Evolutionary conservation across 1,284 basidiomycete genomes (phyloP), one percentile per base, ranked within the genome.

Genomic region (Pseudozyma sp.): DNA sequence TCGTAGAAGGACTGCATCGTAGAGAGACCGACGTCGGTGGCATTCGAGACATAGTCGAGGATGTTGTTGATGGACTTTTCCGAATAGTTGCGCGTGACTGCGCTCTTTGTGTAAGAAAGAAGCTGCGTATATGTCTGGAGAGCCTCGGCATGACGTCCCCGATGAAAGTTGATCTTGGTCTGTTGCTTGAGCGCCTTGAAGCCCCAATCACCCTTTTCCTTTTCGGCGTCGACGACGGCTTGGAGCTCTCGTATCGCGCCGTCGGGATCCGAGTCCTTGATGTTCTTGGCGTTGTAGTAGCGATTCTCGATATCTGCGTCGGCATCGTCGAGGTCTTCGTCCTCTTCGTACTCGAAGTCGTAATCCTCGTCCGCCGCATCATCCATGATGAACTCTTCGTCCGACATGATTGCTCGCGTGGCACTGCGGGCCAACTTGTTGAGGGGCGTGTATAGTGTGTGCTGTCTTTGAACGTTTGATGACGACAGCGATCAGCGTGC

Each of bases 21-120:
- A 66, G 92, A 91, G 5, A 97, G 91, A 66, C 95, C 92, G 5
- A 97, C 90, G 55, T 86, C 79, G 2, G 88, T 66, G n/a, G 78
- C 72, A 42, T 87, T 87, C 13, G 94, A 94, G 44, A 99, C 97
- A 81, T 99, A 99, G 85, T 99, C 97, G 72, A 99, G 87, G 69
- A 99, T 97, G 66, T 93, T 93, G 85, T 98, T 99, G 87, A 99
- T 99, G 7, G 93, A 92, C 87, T 99, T 99, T 86, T 99, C 97
- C 7, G 84, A 78, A 44, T 82, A 83, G 53, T 84, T 84, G 35
- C 80, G 68, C 0, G 81, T 82, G 13, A 84, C 78, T 7, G 79
- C 72, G 31, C 51, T 68, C 37, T 81, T 79, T 11, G 94, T 98
- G 85, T 97, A 99, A 0, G 90, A 90, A 59, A 98, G 87, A 3